Base-by-base conservation (phyloP, 176 grass and related monocot species). In the Oryza glumipatula region DNA sequence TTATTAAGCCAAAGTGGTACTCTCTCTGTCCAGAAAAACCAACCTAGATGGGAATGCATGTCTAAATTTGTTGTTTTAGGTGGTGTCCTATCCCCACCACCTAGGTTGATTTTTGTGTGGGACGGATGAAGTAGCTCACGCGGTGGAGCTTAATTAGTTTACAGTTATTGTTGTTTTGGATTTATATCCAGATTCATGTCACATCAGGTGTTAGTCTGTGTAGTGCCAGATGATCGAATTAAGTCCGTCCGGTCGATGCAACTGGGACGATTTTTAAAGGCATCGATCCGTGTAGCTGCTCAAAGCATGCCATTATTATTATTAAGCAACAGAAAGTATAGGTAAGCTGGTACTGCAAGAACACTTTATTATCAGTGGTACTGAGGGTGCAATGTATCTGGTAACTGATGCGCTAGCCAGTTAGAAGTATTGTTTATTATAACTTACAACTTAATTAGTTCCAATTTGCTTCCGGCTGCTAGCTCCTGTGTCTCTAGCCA, bases 111-210 rank as follows among this genome's bases (percentile, higher is more conserved):
- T 32, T 32, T 32, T 32, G n/a, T 26, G 28, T 32, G 30, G 30
- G 30, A 32, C 2, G 30, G 30, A 32, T 32, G 2, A 1, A 32
- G 30, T 24, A 9, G 76, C 28, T 73, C 51, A 36, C 26, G 28
- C 26, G 28, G 38, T 38, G 21, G 21, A 79, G 69, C 17, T 63
- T 80, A 81, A 41, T 41, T 74, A 81, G 49, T 41, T 74, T 81
- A 85, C 10, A 75, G 22, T 4, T 16, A 11, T 70, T 4, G 15
- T 7, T 76, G 82, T 19, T 76, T 51, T 77, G 83, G 66, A 86
- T 89, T 77, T 82, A 22, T 66, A 82, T 66, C 83, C 78, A 86
- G 78, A 48, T 89, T 82, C 88, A 86, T 65, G 66, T 86, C 72
- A 82, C 72, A 78, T 72, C 73, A 66, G 73, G 66, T 81, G 63